Evolutionary conservation across 108 stramenopile genomes (phyloP).

Genomic region (Nitzschia sp.): DNA sequence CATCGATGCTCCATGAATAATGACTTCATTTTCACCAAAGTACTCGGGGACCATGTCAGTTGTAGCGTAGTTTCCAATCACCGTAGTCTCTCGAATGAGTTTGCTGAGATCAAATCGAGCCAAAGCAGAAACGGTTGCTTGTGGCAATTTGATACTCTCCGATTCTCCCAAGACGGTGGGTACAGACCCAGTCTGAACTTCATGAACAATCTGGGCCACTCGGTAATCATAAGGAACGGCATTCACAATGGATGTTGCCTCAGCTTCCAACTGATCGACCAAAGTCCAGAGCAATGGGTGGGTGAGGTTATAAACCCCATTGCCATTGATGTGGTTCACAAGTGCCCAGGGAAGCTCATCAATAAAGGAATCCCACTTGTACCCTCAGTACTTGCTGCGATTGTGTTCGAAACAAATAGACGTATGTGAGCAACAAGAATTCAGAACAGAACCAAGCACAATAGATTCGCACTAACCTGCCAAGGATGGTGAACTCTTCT

Average conservation of each 20-base stretch:
- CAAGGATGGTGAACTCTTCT: constrained; percentile 57
- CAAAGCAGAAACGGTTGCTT: neutral
- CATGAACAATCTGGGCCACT: constrained; percentile 70
- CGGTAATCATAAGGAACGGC: constrained; percentile 70
- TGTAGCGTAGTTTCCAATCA: constrained; percentile 71
- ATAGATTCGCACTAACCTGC: too few relatives aligned
- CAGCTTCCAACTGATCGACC: constrained; percentile 63
- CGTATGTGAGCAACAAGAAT: too few relatives aligned
- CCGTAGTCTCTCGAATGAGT: constrained; percentile 47
- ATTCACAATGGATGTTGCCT: constrained; percentile 60
- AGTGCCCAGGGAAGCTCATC: constrained; percentile 61
- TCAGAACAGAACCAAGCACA: too few relatives aligned
- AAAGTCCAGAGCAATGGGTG: constrained; percentile 60
- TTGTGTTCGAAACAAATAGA: too few relatives aligned
- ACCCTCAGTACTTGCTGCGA: constrained; percentile 51
- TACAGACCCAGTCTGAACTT: constrained; percentile 32
- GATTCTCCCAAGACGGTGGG: constrained; percentile 28
- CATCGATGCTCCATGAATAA: constrained; percentile 72
- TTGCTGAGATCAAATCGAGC: neutral
- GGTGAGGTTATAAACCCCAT: constrained; percentile 71
- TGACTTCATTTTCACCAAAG: constrained; percentile 53
- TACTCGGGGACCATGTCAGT: constrained; percentile 69
- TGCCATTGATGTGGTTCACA: constrained; percentile 68
- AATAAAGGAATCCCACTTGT: constrained; percentile 73
- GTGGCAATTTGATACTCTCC: neutral